A percentile compares a stretch with the other conserved stretches of the same genome.
Evolutionary conservation across 2,329 filamentous ascomycete genomes (phyloP).

Genomic region (Colletotrichum ledebouriae): DNA sequence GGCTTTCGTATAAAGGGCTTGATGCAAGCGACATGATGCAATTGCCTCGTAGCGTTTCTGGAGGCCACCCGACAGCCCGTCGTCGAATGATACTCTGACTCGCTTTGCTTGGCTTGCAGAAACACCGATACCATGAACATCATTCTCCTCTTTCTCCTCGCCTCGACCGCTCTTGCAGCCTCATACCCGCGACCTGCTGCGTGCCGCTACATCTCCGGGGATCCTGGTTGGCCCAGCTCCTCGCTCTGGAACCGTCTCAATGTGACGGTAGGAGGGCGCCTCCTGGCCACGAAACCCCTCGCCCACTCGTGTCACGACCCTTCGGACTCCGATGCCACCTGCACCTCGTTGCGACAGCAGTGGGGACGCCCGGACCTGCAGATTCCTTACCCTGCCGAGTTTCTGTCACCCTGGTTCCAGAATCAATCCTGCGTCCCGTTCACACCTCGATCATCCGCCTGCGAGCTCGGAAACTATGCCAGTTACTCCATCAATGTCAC

Average conservation of each 20-base stretch:
- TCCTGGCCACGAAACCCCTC: neutral
- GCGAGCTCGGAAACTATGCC: constrained; percentile 56
- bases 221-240: neutral
- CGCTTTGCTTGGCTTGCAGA: constrained; percentile 5
- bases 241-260: neutral
- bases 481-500: constrained; percentile 46
- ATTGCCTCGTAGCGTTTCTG: neutral
- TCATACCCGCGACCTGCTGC: neutral
- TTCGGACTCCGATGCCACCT: neutral
- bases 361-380: constrained; percentile 58
- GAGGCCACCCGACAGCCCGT: neutral
- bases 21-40: neutral
- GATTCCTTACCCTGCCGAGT: constrained; percentile 2
- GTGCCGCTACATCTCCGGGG: neutral
- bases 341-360: constrained; percentile 55
- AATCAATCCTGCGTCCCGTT: constrained; percentile 49
- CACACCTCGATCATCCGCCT: constrained; percentile 50
- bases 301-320: constrained; percentile 5
- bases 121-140: neutral
- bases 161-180: constrained; percentile 5
- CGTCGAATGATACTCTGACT: neutral
- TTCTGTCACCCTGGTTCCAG: constrained; percentile 43
- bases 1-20: neutral
- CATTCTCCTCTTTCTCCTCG: neutral
- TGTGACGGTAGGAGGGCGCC: neutral